Evolutionary conservation across 192 early-diverging fungal species (phyloP).

Genomic region (Thoreauomyces humboldtii): DNA sequence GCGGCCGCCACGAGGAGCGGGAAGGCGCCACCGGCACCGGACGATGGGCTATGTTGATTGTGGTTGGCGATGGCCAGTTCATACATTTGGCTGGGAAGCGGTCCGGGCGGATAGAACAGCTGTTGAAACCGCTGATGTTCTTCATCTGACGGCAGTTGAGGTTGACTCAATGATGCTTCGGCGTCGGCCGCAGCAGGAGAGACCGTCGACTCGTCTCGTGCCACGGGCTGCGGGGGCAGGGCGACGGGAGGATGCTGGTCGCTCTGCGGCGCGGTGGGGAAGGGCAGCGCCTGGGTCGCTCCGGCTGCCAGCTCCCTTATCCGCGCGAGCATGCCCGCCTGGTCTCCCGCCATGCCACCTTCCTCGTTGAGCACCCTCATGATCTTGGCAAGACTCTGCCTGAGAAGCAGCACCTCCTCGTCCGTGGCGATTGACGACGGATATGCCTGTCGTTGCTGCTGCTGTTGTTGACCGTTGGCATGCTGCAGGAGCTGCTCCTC

Average conservation of each 20-base stretch:
- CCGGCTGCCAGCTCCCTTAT: conserved; percentile 10
- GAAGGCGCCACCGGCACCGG: conserved; percentile 8
- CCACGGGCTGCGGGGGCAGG: conserved; percentile 6
- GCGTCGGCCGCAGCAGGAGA: too few relatives aligned
- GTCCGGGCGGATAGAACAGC: too few relatives aligned
- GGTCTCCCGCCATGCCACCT: not conserved
- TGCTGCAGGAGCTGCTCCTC: not conserved
- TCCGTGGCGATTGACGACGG: not conserved
- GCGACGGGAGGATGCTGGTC: conserved; percentile 14
- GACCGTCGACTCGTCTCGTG: too few relatives aligned
- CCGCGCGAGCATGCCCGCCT: not conserved
- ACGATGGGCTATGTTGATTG: too few relatives aligned
- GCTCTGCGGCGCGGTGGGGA: not conserved
- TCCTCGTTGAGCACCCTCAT: conserved; percentile 2
- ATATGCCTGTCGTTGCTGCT: not conserved
- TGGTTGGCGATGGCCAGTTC: too few relatives aligned
- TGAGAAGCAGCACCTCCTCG: conserved; percentile 1
- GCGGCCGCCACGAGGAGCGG: conserved; percentile 19
- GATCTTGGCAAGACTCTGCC: not conserved
- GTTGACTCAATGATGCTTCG: too few relatives aligned
- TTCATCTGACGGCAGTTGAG: too few relatives aligned
- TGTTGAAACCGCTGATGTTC: too few relatives aligned
- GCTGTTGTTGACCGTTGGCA: not conserved
- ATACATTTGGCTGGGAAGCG: too few relatives aligned
- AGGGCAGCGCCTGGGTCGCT: not conserved